Percentiles rank a stretch among this genome's conserved stretches.
These are phyloP conservation scores for Boehmeria nivea DNA, from an alignment of 306 rosid species.

Conservation along the genomic window DNA sequence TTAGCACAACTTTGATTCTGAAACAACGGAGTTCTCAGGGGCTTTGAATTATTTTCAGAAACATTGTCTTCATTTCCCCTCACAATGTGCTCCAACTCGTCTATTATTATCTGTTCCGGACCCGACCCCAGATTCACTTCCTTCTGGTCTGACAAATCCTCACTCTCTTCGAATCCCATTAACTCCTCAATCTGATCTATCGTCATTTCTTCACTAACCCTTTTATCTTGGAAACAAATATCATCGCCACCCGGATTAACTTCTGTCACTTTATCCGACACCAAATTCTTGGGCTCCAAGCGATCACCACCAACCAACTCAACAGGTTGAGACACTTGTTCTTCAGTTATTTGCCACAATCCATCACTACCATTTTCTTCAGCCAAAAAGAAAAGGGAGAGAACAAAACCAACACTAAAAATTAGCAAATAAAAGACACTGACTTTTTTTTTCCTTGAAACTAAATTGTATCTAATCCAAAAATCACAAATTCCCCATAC, in stretches of 20 bases:
- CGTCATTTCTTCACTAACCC: background rate
- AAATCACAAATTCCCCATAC: background rate
- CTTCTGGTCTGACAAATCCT: background rate
- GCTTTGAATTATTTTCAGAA: constrained; percentile 20
- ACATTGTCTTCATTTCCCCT: constrained; percentile 32
- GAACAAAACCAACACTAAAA: background rate
- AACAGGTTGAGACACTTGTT: constrained; percentile 2
- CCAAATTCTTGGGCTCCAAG: background rate
- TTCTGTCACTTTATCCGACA: background rate
- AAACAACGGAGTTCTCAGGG: no score
- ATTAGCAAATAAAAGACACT: background rate
- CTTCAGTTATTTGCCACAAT: background rate
- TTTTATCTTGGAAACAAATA: background rate
- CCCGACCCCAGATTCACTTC: background rate
- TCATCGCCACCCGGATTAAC: background rate
- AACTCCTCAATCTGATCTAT: constrained; percentile 20
- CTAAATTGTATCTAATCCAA: no score
- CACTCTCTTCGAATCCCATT: constrained; percentile 12
- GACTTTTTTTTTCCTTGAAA: no score
- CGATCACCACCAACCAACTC: constrained; percentile 2
- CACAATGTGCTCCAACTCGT: constrained; percentile 7
- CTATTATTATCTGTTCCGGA: constrained; percentile 14
- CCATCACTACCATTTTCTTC: constrained; percentile 16
- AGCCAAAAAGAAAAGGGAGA: background rate
- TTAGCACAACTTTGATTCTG: constrained; percentile 12